A percentile compares a stretch with the other conserved stretches of the same genome.
These are phyloP conservation scores for Dendrobium nobile DNA, from an alignment of 106 monocot genomes.

Conservation along the genomic window DNA sequence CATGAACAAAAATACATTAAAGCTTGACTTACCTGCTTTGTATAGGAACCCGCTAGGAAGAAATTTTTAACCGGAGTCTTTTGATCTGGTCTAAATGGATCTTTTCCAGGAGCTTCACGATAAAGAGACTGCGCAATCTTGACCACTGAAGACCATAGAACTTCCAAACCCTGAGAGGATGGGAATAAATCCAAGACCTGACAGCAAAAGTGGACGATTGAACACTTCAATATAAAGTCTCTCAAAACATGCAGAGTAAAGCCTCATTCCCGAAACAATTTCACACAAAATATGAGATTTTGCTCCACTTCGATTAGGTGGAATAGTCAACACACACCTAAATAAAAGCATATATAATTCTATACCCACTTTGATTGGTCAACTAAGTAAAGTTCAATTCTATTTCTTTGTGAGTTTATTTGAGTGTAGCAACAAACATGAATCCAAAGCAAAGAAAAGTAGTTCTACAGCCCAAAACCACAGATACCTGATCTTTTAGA, in stretches of 20 bases:
- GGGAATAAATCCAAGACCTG: slow-evolving; percentile 87
- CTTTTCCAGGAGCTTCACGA: slow-evolving; percentile 81
- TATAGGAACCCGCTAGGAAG: slow-evolving; percentile 96
- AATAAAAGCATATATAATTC: too few relatives aligned
- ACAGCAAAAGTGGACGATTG: neutral
- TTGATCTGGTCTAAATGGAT: slow-evolving; percentile 95
- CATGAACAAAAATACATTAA: neutral
- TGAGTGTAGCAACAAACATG: too few relatives aligned
- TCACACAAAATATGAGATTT: too few relatives aligned
- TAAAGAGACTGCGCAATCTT: slow-evolving; percentile 93
- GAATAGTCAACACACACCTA: too few relatives aligned
- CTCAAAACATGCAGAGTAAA: neutral
- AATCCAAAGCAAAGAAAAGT: too few relatives aligned
- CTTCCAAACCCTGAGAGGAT: slow-evolving; percentile 69
- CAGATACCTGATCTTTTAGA: too few relatives aligned
- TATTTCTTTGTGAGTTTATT: too few relatives aligned
- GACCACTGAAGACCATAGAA: slow-evolving; percentile 88
- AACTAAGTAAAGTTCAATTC: too few relatives aligned
- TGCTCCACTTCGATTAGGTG: too few relatives aligned
- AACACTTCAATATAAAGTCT: neutral
- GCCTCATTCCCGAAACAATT: neutral
- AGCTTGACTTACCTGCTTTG: slow-evolving; percentile 60
- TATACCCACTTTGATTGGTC: too few relatives aligned
- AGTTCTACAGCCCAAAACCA: too few relatives aligned
- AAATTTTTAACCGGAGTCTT: slow-evolving; percentile 91